Base-by-base conservation (phyloP, 2,329 filamentous ascomycete species). In the Hymenotorrendiella dingleyae region DNA sequence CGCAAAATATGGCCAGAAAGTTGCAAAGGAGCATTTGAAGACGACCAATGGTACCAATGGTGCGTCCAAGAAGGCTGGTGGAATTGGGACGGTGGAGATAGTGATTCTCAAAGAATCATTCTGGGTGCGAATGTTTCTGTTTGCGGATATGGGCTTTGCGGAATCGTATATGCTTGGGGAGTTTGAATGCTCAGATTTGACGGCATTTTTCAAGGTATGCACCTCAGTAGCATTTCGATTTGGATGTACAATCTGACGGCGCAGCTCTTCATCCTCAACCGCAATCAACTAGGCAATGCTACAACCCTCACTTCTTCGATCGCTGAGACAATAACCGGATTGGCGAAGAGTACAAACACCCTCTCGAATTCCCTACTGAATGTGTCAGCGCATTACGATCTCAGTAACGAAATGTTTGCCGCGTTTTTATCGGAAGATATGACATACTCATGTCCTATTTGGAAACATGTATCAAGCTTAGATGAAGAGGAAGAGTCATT, bases 321-420 rank as follows among this genome's bases (percentile, higher is more conserved):
- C 22, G 74, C 75, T 2, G 69, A 71, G 5, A 72, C 74, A 3
- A 61, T 84, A 29, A 73, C 77, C 3, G 74, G 72, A 36, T 58
- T 85, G 26, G 75, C 80, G 9, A 64, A 72, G 45, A 70, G 68
- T 33, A 74, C 72, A 9, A 81, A 82, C 55, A 78, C 73, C 6
- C 59, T 79, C 10, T 70, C 70, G 1, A 78, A 76, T 50, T 68
- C 78, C 1, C 69, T 78, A 9, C 67, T 84, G 32, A 86, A 88
- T 57, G 79, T 84, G 40, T 74, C 74, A 2, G 81, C 82, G 4
- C 84, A 88, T 52, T 88, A 88, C 59, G 83, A 88, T 54, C 84
- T 86, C 48, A 81, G 77, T 50, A 87, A 87, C 56, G 78, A 80
- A 45, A 84, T 86, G 79, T 86, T 87, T 54, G 78, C 80, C 5